phyloP scores from a whole-genome alignment of 2,329 filamentous ascomycete genomes.

The Samsoniella hepiali region DNA sequence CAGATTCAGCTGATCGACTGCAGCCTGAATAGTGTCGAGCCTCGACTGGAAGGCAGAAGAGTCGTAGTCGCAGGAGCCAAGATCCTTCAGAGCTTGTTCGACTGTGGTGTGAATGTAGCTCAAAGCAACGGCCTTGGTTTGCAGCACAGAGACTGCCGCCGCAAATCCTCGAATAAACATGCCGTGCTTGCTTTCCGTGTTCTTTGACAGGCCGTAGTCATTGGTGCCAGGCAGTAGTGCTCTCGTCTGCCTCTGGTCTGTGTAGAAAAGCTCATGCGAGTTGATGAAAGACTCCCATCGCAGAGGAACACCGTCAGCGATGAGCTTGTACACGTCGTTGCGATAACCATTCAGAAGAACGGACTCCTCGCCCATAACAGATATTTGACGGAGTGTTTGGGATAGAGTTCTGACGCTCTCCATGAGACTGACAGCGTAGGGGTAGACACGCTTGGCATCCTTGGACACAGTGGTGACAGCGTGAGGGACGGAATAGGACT shows the following conservation, averaged over 20 bases:
- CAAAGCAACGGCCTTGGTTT: constrained; percentile 79
- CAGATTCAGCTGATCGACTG: constrained; percentile 93
- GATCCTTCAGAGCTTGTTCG: constrained; percentile 77
- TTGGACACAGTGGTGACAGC: constrained; percentile 94
- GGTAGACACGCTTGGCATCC: constrained; percentile 97
- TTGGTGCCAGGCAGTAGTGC: constrained; percentile 39
- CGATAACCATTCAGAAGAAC: constrained; percentile 87
- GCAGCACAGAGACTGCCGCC: constrained; percentile 78
- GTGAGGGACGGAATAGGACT: constrained; percentile 91
- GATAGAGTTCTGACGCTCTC: constrained; percentile 94
- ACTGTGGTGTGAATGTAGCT: constrained; percentile 74
- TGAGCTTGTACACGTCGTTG: constrained; percentile 80
- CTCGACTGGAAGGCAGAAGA: constrained; percentile 73
- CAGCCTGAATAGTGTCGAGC: constrained; percentile 81
- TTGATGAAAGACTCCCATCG: constrained; percentile 98
- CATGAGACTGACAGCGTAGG: constrained; percentile 96
- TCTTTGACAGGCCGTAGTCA: constrained; percentile 46
- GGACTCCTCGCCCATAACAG: constrained; percentile 81
- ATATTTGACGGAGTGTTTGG: constrained; percentile 81
- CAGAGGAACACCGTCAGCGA: constrained; percentile 82
- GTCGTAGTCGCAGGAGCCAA: constrained; percentile 82
- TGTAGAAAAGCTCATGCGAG: constrained; percentile 82
- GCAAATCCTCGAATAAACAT: constrained; percentile 96
- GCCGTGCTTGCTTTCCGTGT: constrained; percentile 85
- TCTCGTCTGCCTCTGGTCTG: constrained; percentile 43